Conservation (phyloP, 345 rosid species). For the Salix dunnii region DNA sequence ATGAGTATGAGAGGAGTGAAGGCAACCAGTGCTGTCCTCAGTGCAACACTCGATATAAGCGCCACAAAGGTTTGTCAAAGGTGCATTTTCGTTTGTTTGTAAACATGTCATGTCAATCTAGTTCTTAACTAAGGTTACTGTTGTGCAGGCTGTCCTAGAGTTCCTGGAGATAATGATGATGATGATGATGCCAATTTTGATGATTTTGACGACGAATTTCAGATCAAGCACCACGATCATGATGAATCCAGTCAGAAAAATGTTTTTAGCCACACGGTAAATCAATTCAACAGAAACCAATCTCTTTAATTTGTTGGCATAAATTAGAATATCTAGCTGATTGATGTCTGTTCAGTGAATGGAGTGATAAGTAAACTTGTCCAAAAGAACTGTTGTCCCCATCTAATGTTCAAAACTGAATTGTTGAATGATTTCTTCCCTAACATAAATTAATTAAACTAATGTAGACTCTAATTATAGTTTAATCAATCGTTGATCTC, state of each 20-base stretch:
- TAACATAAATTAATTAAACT: no score
- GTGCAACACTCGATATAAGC: constrained; percentile 86
- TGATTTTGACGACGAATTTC: constrained; percentile 65
- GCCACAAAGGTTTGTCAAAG: constrained; percentile 56
- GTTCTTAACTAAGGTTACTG: neutral
- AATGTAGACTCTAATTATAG: neutral
- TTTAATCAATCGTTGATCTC: neutral
- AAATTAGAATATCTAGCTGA: no score
- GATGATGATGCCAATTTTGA: constrained; percentile 54
- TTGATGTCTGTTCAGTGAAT: no score
- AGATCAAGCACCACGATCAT: constrained; percentile 39
- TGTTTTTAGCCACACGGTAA: constrained; percentile 38
- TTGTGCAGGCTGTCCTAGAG: constrained; percentile 59
- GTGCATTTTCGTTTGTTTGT: constrained; percentile 12
- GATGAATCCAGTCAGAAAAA: constrained; percentile 31
- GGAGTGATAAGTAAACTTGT: neutral
- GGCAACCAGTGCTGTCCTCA: constrained; percentile 89
- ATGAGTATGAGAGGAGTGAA: constrained; percentile 83
- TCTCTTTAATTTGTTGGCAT: neutral
- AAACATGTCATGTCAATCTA: no score
- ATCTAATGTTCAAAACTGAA: neutral
- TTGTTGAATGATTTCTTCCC: neutral
- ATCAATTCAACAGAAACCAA: neutral
- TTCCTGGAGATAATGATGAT: constrained; percentile 70
- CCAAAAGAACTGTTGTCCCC: neutral